Conservation (phyloP, 78 protist genomes). For the Monosiga brevicollis region DNA sequence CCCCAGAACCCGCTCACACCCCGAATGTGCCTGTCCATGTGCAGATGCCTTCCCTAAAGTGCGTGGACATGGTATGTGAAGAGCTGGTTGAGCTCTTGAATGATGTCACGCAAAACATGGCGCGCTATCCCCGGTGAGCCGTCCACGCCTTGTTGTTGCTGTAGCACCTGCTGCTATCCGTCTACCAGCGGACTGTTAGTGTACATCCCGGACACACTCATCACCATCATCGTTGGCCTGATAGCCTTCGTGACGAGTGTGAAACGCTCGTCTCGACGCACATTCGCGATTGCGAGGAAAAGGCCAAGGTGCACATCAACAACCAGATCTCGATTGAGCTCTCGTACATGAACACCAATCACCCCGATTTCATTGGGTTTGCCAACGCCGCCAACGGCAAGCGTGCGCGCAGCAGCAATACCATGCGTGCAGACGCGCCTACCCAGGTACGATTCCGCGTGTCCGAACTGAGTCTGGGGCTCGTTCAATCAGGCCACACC, state of each 20-base stretch:
- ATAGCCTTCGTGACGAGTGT: constrained; percentile 8
- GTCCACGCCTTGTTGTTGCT: too few relatives aligned
- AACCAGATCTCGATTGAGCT: constrained; percentile 28
- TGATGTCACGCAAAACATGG: not conserved
- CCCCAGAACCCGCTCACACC: too few relatives aligned
- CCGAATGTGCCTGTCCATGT: too few relatives aligned
- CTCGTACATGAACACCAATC: constrained; percentile 69
- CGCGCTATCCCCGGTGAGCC: constrained; percentile 7
- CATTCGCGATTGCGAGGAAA: not conserved
- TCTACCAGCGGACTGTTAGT: too few relatives aligned
- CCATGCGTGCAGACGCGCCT: not conserved
- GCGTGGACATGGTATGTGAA: constrained; percentile 73
- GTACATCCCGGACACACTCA: not conserved
- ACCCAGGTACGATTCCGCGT: too few relatives aligned
- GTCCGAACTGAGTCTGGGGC: too few relatives aligned
- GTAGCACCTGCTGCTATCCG: too few relatives aligned
- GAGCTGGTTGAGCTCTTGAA: constrained; percentile 63
- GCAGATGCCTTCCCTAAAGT: constrained; percentile 54
- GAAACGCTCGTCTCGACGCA: not conserved
- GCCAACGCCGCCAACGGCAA: not conserved
- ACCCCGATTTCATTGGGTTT: constrained; percentile 59
- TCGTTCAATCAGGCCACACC: too few relatives aligned
- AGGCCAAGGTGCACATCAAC: constrained; percentile 5
- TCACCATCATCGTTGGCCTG: not conserved
- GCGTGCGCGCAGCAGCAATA: not conserved